Base-by-base conservation (phyloP, 495 filamentous ascomycete genomes). In the Talaromyces wortmannii region DNA sequence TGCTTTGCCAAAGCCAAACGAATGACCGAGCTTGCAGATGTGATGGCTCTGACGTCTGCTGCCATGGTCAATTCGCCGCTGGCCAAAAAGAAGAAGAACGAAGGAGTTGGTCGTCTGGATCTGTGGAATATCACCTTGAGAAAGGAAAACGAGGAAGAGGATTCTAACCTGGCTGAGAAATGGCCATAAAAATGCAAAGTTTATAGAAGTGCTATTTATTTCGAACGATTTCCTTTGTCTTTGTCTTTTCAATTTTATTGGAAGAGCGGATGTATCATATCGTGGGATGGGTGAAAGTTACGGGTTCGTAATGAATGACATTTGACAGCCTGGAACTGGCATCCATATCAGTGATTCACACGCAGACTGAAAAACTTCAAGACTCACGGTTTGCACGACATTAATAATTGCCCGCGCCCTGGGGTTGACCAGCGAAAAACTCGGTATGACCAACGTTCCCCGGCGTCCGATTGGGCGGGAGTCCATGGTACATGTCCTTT, bases 1-100 rank as follows among this genome's bases (percentile, higher is more conserved):
- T 79, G 81, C 59, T 88, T 96, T 59, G 65, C 84, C 32, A 75
- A 77, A 46, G 75, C 81, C 10, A 76, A 80, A 7, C 80, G 88
- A 31, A 88, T 95, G 86, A 77, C 79, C 56, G 89, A 94, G 77
- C 75, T 96, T 7, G 78, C 94, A 18, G 83, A 88, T 59, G 78
- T 78, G 18, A 82, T 95, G 63, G 90, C 90, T 0, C 66, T 80
- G 52, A 81, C 82, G 51, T 89, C 88, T 69, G 87, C 86, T 66
- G 83, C 82, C 12, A 83, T 95, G 64, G 78, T 94, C 4, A 74
- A 84, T 12, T 77, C 80, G 15, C 59, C 59, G 10, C 7, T 36
- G 23, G 15, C 67, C n/a, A 67, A 67, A 49, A 64, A 67, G 23
- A 66, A 63, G 56, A 66, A 61, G 48, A 58, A 66, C 5, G 57